Evolutionary conservation across 495 filamentous ascomycete species (phyloP).

Genomic region (Hypoxylon intermedium): DNA sequence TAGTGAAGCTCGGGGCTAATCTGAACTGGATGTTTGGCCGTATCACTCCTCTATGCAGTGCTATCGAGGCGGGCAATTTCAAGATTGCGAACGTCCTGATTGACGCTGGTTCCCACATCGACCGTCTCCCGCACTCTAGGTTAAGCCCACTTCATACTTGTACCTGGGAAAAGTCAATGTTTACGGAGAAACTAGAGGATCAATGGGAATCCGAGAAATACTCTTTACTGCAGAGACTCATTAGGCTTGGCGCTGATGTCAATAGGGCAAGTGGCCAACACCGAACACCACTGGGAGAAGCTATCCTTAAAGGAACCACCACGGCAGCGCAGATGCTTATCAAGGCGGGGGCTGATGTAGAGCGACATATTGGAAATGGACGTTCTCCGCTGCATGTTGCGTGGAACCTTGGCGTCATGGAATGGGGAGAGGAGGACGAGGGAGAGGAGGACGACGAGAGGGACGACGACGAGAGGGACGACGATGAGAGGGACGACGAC

Average conservation of each 20-base stretch:
- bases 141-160: background rate
- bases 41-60: background rate
- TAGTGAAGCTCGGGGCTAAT: background rate
- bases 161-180: background rate
- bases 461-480: too few species aligned
- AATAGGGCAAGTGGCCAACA: background rate
- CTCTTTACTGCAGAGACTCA: background rate
- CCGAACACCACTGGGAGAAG: background rate
- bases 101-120: background rate
- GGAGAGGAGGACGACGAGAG: too few species aligned
- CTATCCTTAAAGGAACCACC: background rate
- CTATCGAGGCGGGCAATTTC: background rate
- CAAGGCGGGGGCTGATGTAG: background rate
- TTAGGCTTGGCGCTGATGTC: background rate
- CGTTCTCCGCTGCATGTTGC: too few species aligned
- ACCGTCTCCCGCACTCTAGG: background rate
- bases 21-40: background rate
- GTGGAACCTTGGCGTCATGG: too few species aligned
- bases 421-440: too few species aligned
- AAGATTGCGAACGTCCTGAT: background rate
- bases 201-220: too few species aligned
- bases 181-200: background rate
- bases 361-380: too few species aligned
- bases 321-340: background rate
- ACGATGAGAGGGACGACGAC: too few species aligned